Base-by-base conservation (phyloP, 768 basidiomycete species). In the Kwoniella sp. region DNA sequence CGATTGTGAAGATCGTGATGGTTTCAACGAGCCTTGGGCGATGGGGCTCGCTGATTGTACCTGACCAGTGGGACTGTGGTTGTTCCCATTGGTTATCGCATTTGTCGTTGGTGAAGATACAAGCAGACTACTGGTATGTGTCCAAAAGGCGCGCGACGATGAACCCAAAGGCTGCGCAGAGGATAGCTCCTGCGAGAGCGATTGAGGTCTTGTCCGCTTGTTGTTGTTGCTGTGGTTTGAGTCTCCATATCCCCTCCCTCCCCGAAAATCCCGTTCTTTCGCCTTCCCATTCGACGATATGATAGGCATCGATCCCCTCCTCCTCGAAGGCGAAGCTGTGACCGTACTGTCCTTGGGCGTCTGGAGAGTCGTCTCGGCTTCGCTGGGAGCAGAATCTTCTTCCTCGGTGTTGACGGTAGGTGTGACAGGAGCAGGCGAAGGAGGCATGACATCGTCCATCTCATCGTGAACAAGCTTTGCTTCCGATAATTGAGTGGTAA, bases 401-500 rank as follows among this genome's bases (percentile, higher is more conserved):
- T 59, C 59, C 25, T 64, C 55, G 30, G 36, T 56, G 13, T 37
- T 49, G 33, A 25, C n/a, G 19, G 59, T 59, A 13, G 19, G 65
- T 25, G 58, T 60, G 15, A 19, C 50, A 8, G 65, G 60, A 10
- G 68, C 60, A 5, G 63, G 57, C 19, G 68, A 64, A 3, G 50
- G 30, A 8, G 63, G 61, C 13, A 65, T 48, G 4, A 59, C 40
- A 67, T 71, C 69, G 46, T 69, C 59, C 22, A 66, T 36, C 55
- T 76, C 74, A 0, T 66, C 57, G 50, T 51, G 57, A 19, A 69
- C 66, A 2, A 92, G 85, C 71, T 88, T 91, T 8, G 87, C 85
- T 76, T 95, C 94, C 73, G 93, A 87, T 30, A 95, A 87, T 78
- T 96, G 92, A n/a, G 87, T 85, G 19, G 89, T 88, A 44, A 99